Evolutionary conservation across 2,329 filamentous ascomycete species (phyloP).

Genomic region (Macrophomina tecta): DNA sequence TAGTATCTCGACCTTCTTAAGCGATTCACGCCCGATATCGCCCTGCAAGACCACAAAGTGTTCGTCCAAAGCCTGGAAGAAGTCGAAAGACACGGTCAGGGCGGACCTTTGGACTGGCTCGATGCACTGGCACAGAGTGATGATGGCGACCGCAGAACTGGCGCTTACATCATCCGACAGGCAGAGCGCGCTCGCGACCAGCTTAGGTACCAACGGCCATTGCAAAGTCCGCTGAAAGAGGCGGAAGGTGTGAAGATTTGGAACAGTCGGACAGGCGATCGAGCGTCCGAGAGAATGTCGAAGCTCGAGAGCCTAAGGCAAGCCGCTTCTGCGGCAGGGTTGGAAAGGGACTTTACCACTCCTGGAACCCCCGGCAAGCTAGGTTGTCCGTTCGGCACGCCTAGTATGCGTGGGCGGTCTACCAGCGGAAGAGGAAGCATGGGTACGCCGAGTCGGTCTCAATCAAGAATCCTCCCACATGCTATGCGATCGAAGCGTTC

Average conservation of each 20-base stretch:
- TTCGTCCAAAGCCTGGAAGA: slow-evolving; percentile 49
- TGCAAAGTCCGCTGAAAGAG: slow-evolving; percentile 30
- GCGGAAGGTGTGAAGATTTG: slow-evolving; percentile 47
- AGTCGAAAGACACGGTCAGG: slow-evolving; percentile 35
- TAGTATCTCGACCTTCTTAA: slow-evolving; percentile 50
- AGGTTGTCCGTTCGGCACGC: slow-evolving; percentile 77
- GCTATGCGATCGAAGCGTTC: slow-evolving; percentile 46
- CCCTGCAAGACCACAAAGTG: slow-evolving; percentile 44
- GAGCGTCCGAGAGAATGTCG: slow-evolving; percentile 24
- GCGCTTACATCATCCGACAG: slow-evolving; percentile 42
- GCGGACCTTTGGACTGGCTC: slow-evolving; percentile 38
- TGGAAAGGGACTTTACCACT: slow-evolving; percentile 92
- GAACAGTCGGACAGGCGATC: slow-evolving; percentile 39
- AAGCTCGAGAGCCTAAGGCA: slow-evolving; percentile 27
- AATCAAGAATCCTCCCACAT: slow-evolving; percentile 44
- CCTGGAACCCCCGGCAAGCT: slow-evolving; percentile 79
- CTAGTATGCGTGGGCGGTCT: slow-evolving; percentile 50
- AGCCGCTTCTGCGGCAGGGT: slow-evolving; percentile 31
- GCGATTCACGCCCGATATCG: slow-evolving; percentile 45
- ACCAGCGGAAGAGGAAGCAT: slow-evolving; percentile 54
- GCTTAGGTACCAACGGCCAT: slow-evolving; percentile 13
- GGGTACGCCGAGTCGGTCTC: slow-evolving; percentile 49
- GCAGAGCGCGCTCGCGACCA: slow-evolving; percentile 41
- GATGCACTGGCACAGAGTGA: slow-evolving; percentile 43
- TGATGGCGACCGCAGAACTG: slow-evolving; percentile 42